Conservation (phyloP, 768 basidiomycete species). For the Lactarius vividus region DNA sequence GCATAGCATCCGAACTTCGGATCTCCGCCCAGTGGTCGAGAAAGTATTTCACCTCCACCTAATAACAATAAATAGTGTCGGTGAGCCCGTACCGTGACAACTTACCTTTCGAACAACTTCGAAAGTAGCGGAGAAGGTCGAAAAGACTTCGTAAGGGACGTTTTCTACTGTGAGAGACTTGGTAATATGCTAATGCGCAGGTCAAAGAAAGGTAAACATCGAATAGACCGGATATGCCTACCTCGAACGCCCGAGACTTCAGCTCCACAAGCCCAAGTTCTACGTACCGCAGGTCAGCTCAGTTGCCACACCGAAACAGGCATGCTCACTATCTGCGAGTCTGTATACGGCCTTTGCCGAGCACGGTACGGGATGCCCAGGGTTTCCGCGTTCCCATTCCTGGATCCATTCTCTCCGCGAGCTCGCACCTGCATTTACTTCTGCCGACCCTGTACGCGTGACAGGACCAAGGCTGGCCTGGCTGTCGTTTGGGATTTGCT, state of each 20-base stretch:
- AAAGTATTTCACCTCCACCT: slow-evolving; percentile 75
- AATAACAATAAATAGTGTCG: slow-evolving; percentile 4
- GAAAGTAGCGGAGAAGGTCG: slow-evolving; percentile 78
- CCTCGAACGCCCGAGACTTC: slow-evolving; percentile 67
- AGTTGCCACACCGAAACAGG: not conserved
- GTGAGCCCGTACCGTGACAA: not conserved
- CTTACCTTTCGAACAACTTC: slow-evolving; percentile 73
- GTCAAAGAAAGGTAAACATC: slow-evolving; percentile 6
- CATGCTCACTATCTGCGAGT: slow-evolving; percentile 70
- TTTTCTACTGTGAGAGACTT: slow-evolving; percentile 75
- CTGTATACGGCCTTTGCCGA: slow-evolving; percentile 84
- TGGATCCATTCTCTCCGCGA: slow-evolving; percentile 68
- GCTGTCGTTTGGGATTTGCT: slow-evolving; percentile 36
- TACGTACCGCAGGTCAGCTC: slow-evolving; percentile 31
- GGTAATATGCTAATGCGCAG: slow-evolving; percentile 58
- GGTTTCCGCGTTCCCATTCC: slow-evolving; percentile 61
- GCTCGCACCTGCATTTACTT: slow-evolving; percentile 28
- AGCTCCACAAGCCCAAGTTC: slow-evolving; percentile 71
- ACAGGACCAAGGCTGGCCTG: slow-evolving; percentile 33
- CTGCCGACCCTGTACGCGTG: slow-evolving; percentile 26
- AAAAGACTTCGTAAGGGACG: slow-evolving; percentile 84
- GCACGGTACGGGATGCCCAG: slow-evolving; percentile 64
- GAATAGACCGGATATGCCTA: slow-evolving; percentile 16
- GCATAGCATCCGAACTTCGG: slow-evolving; percentile 79
- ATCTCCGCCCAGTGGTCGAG: slow-evolving; percentile 81